Evolutionary conservation across 2,329 filamentous ascomycete genomes (phyloP).

Genomic region (Claviceps maximensis): DNA sequence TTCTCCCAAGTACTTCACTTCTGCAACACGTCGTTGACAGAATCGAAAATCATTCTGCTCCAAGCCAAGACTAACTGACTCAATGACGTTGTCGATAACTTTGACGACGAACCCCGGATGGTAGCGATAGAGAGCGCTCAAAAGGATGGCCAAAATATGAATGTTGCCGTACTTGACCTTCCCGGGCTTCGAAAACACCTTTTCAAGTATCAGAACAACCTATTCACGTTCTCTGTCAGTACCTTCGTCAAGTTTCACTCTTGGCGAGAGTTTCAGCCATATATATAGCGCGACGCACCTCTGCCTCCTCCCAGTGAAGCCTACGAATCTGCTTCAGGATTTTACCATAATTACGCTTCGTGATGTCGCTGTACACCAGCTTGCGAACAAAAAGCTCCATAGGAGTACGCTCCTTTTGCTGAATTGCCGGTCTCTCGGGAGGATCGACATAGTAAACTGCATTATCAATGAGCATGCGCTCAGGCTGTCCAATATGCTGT

Average conservation of each 20-base stretch:
- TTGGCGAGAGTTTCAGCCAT: background rate
- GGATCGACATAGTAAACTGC: constrained; percentile 97
- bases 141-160: constrained; percentile 78
- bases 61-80: constrained; percentile 74
- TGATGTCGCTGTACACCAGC: constrained; percentile 85
- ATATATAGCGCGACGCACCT: constrained; percentile 34
- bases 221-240: constrained; percentile 12
- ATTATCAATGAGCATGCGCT: constrained; percentile 97
- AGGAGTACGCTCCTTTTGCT: constrained; percentile 90
- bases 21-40: constrained; percentile 86
- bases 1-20: constrained; percentile 92
- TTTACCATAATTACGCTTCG: constrained; percentile 85
- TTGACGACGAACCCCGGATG: constrained; percentile 82
- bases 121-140: constrained; percentile 80
- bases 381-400: constrained; percentile 89
- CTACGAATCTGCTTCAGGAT: constrained; percentile 88
- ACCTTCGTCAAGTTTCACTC: background rate
- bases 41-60: constrained; percentile 97
- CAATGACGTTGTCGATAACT: constrained; percentile 85
- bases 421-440: constrained; percentile 81
- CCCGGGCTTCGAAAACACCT: constrained; percentile 88
- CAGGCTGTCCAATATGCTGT: constrained; percentile 87
- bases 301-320: constrained; percentile 91
- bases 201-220: constrained; percentile 67
- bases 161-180: constrained; percentile 98